phyloP scores from a whole-genome alignment of 176 grass and related monocot genomes.

The Oryza nivara region DNA sequence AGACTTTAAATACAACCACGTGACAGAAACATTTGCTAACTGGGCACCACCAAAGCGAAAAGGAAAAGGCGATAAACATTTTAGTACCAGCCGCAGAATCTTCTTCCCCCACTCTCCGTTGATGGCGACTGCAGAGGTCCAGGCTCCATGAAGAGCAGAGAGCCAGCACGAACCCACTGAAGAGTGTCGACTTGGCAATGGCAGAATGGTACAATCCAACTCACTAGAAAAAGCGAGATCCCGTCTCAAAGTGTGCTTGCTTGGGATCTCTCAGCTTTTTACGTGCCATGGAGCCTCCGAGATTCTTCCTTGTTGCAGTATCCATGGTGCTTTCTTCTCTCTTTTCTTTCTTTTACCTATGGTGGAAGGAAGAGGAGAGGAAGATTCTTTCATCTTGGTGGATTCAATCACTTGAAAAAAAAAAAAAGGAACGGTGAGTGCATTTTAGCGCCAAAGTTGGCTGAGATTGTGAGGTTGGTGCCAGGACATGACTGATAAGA shows the following conservation, averaged over 20 bases:
- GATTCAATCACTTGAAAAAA: background rate
- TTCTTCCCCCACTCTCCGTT: background rate
- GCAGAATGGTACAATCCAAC: background rate
- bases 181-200: background rate
- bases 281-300: background rate
- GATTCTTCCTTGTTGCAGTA: slow-evolving; percentile 23
- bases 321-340: background rate
- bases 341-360: background rate
- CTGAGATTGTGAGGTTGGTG: background rate
- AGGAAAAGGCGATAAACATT: background rate
- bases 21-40: background rate
- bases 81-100: slow-evolving; percentile 2
- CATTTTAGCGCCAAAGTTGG: background rate
- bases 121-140: slow-evolving; percentile 24
- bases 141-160: background rate
- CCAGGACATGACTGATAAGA: background rate
- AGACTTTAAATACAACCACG: background rate
- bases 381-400: slow-evolving; percentile 1
- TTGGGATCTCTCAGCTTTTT: background rate
- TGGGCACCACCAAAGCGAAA: background rate
- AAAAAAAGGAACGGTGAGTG: background rate
- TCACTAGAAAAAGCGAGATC: background rate
- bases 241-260: background rate
- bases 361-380: background rate
- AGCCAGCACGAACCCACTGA: slow-evolving; percentile 30